Conservation (phyloP, 2,329 filamentous ascomycete genomes). For the Xylaria digitata region DNA sequence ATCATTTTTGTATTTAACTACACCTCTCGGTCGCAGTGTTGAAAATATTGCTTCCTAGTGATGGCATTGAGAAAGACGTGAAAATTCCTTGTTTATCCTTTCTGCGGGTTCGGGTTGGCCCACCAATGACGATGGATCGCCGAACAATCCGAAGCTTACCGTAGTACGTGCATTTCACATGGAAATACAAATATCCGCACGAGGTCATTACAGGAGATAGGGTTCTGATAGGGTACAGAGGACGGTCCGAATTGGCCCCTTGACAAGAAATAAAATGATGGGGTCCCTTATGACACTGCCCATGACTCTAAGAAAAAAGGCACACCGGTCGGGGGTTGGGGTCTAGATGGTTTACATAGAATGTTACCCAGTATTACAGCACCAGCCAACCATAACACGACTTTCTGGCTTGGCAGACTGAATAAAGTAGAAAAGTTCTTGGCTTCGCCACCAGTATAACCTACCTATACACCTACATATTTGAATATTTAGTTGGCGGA, state of each 20-base stretch:
- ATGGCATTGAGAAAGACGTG: too few species aligned
- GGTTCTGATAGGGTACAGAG: conserved; percentile 2
- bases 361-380: not conserved
- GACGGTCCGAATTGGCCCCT: conserved; percentile 10
- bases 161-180: conserved; percentile 15
- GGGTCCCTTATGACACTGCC: not conserved
- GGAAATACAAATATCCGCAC: not conserved
- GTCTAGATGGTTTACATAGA: not conserved
- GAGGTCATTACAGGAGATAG: not conserved
- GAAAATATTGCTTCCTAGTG: too few species aligned
- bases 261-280: not conserved
- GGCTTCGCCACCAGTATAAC: not conserved
- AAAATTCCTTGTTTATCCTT: not conserved
- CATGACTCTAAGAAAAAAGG: conserved; percentile 1
- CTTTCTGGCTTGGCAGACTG: conserved; percentile 26
- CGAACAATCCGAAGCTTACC: conserved; percentile 26
- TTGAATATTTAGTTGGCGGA: too few species aligned
- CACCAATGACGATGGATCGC: not conserved
- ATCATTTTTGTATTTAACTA: too few species aligned
- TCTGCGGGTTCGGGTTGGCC: not conserved
- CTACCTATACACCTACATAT: too few species aligned
- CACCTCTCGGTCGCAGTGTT: too few species aligned
- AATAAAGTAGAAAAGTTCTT: conserved; percentile 16
- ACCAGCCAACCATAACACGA: conserved; percentile 17
- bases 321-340: not conserved